Conservation (phyloP, 257 asterid species). For the Nicotiana undulata region DNA sequence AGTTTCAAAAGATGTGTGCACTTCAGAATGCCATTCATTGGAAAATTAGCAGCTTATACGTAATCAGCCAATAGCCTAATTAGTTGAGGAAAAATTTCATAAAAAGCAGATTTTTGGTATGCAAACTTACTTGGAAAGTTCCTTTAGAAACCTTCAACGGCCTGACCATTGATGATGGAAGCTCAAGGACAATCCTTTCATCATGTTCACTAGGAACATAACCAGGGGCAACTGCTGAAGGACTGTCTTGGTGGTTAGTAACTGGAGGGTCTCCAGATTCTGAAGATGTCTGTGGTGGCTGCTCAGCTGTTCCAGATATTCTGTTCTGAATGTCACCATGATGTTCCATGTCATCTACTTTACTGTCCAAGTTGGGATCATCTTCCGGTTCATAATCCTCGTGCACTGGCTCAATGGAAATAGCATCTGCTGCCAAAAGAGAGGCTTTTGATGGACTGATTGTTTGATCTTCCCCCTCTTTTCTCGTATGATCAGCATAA, state of each 20-base stretch:
- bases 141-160: conserved; percentile 82
- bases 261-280: conserved; percentile 37
- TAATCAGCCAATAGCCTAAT: neutral
- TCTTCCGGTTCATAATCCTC: conserved; percentile 86
- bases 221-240: conserved; percentile 68
- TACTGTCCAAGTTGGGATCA: conserved; percentile 33
- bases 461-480: conserved; percentile 41
- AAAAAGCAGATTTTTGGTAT: conserved; percentile 1
- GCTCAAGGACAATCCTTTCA: conserved; percentile 91
- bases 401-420: conserved; percentile 51
- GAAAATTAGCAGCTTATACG: neutral
- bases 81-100: neutral
- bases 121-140: conserved; percentile 79
- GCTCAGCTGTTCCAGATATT: conserved; percentile 38
- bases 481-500: conserved; percentile 56
- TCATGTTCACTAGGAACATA: conserved; percentile 85
- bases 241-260: conserved; percentile 39
- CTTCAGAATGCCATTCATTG: neutral
- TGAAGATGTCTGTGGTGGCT: conserved; percentile 24
- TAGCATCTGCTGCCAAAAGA: conserved; percentile 81
- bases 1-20: neutral
- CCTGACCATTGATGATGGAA: conserved; percentile 87
- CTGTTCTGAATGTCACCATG: conserved; percentile 33
- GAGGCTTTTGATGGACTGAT: conserved; percentile 80
- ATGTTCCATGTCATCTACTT: conserved; percentile 34